These are phyloP conservation scores for Hymenoscyphus fructigenus DNA, from an alignment of 2,329 filamentous ascomycete species.

Conservation along the genomic window DNA sequence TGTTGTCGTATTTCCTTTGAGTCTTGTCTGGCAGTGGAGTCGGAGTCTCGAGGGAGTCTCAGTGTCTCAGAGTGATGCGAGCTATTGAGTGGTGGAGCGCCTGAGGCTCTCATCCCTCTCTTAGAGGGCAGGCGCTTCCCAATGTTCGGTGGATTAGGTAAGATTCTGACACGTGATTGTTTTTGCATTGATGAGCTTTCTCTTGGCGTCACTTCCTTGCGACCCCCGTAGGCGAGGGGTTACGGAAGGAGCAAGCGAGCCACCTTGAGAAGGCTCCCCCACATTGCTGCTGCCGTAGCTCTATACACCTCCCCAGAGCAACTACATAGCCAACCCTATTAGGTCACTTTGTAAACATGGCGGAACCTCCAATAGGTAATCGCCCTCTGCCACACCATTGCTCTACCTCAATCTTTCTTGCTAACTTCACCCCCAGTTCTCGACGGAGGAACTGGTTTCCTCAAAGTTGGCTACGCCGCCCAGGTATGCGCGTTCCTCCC, in stretches of 20 bases:
- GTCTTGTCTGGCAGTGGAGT: background rate
- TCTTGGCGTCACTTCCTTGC: background rate
- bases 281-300: background rate
- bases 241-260: background rate
- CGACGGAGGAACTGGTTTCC: conserved; percentile 98
- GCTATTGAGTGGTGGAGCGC: background rate
- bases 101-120: background rate
- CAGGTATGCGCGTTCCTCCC: conserved; percentile 53
- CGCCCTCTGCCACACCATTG: background rate
- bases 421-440: conserved; percentile 63
- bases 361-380: conserved; percentile 39
- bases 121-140: background rate
- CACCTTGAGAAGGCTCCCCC: conserved; percentile 2
- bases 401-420: background rate
- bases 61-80: conserved; percentile 3
- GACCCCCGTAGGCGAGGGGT: conserved; percentile 1
- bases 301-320: background rate
- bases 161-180: background rate
- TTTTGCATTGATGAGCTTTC: background rate
- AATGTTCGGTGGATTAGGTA: background rate
- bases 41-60: background rate
- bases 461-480: conserved; percentile 98
- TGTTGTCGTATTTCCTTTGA: conserved; percentile 4
- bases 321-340: background rate
- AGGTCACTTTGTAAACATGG: conserved; percentile 31